These are phyloP conservation scores for Coemansia furcata DNA, from an alignment of 192 early-diverging fungal genomes.

Conservation along the genomic window DNA sequence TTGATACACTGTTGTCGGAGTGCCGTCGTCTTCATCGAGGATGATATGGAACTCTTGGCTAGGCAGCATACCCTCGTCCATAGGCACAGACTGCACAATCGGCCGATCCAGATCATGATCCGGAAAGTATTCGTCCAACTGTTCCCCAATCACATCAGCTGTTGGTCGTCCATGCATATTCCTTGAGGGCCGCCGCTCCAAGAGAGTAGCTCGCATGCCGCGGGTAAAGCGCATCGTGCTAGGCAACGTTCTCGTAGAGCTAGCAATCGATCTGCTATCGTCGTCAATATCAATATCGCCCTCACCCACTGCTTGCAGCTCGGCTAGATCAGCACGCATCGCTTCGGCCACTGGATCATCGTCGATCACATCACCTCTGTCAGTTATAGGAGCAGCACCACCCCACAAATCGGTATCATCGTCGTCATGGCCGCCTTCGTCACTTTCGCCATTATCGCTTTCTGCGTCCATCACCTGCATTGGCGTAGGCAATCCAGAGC, in stretches of 20 bases:
- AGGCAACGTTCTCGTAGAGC: constrained; percentile 15
- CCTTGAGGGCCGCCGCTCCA: constrained; percentile 30
- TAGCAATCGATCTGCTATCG: constrained; percentile 6
- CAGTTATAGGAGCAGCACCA: constrained; percentile 1
- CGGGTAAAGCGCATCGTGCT: constrained; percentile 46
- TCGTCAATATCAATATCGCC: background rate
- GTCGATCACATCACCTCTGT: background rate
- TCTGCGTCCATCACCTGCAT: background rate
- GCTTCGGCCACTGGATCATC: constrained; percentile 5
- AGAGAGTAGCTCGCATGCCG: constrained; percentile 45
- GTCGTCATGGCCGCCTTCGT: background rate
- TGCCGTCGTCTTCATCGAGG: constrained; percentile 24
- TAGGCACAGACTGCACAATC: constrained; percentile 57
- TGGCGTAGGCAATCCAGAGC: background rate
- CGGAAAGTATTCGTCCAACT: constrained; percentile 71
- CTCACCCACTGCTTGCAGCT: background rate
- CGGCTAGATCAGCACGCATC: constrained; percentile 4
- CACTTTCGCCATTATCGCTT: background rate
- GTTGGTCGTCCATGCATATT: constrained; percentile 57
- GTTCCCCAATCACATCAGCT: constrained; percentile 62
- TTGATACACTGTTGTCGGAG: constrained; percentile 5
- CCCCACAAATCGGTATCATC: constrained; percentile 17
- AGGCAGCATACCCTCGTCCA: constrained; percentile 26
- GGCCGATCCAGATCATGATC: constrained; percentile 72
- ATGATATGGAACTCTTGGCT: constrained; percentile 43